These are phyloP conservation scores for Cystoisospora suis DNA, from an alignment of 169 alveolate genomes.

Conservation along the genomic window DNA sequence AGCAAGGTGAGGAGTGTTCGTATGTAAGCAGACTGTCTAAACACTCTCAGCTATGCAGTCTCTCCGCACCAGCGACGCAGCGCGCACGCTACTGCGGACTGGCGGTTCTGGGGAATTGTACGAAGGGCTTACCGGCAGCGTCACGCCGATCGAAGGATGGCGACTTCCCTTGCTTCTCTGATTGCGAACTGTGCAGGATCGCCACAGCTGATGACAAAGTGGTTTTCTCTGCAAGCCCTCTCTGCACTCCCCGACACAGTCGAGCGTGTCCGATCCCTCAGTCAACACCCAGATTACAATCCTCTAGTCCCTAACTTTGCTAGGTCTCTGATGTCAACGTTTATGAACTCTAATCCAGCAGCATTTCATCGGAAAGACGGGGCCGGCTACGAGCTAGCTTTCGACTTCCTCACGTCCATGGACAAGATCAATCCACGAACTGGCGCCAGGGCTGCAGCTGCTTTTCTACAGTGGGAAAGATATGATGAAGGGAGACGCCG, in stretches of 20 bases:
- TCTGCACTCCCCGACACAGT: slow-evolving; percentile 52
- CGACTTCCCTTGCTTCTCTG: too few relatives aligned
- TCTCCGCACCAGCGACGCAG: too few relatives aligned
- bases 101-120: too few relatives aligned
- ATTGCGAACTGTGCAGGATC: too few relatives aligned
- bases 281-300: slow-evolving; percentile 46
- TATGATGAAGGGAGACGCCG: not conserved
- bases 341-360: not conserved
- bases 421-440: not conserved
- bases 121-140: too few relatives aligned
- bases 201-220: slow-evolving; percentile 6
- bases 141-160: too few relatives aligned
- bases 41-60: too few relatives aligned
- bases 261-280: slow-evolving; percentile 47
- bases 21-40: too few relatives aligned
- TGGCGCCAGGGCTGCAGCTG: not conserved
- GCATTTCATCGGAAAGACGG: slow-evolving; percentile 51
- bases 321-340: not conserved
- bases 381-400: slow-evolving; percentile 50
- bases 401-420: not conserved
- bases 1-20: too few relatives aligned
- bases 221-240: slow-evolving; percentile 62
- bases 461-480: not conserved
- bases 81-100: too few relatives aligned
- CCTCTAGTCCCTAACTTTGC: slow-evolving; percentile 30